phyloP scores from a whole-genome alignment of 805 yeast species.

The Cyberlindnera maritima region DNA sequence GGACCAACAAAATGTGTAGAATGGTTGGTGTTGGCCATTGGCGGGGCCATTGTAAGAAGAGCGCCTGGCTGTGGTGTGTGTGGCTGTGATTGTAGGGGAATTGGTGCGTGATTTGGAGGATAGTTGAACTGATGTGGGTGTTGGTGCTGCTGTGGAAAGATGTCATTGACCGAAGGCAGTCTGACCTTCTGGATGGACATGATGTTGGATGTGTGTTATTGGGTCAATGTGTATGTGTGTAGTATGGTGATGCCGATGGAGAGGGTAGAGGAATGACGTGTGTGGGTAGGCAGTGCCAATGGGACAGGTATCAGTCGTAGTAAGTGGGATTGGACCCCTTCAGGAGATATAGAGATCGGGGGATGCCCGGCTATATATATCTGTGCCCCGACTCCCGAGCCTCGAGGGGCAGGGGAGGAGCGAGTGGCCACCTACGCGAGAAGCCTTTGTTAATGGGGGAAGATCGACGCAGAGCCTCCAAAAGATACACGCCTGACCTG shows the following conservation, averaged over 20 bases:
- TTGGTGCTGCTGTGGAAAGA: conserved; percentile 21
- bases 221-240: background rate
- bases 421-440: conserved; percentile 6
- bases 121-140: conserved; percentile 2
- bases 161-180: conserved; percentile 28
- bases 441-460: conserved; percentile 14
- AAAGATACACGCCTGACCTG: conserved; percentile 1
- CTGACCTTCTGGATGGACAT: conserved; percentile 21
- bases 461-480: conserved; percentile 15
- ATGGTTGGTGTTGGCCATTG: background rate
- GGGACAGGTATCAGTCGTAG: background rate
- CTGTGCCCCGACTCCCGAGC: too few species aligned
- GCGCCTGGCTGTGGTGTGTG: conserved; percentile 1
- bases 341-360: too few species aligned
- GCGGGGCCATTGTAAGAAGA: conserved; percentile 1
- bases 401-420: conserved; percentile 1
- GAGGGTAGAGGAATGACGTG: too few species aligned
- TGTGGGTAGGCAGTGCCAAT: background rate
- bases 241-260: too few species aligned
- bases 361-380: conserved; percentile 4
- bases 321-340: too few species aligned
- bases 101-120: conserved; percentile 5
- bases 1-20: background rate
- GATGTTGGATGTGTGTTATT: background rate
- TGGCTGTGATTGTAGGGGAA: background rate